These are phyloP conservation scores for Naegleria gruberi DNA, from an alignment of 208 protist genomes.

Conservation along the genomic window DNA sequence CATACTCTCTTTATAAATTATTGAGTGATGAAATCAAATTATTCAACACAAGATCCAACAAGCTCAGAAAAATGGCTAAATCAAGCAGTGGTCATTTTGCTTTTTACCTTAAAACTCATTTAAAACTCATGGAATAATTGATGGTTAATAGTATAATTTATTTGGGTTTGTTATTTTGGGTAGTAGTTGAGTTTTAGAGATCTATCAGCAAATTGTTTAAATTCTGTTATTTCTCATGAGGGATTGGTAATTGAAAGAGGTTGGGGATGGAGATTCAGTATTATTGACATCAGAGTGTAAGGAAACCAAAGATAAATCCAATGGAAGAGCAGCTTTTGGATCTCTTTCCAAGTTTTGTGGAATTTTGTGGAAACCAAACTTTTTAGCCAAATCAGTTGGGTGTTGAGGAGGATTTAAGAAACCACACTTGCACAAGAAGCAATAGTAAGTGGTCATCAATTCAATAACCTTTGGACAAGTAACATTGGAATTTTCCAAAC, in stretches of 20 bases:
- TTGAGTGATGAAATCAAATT: too few relatives aligned
- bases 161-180: too few relatives aligned
- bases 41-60: too few relatives aligned
- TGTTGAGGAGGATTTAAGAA: background rate
- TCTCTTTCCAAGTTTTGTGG: background rate
- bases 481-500: background rate
- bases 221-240: constrained; percentile 14
- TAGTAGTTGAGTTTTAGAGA: too few relatives aligned
- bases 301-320: background rate
- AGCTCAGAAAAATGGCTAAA: too few relatives aligned
- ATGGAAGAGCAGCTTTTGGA: background rate
- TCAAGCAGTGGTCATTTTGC: too few relatives aligned
- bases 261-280: background rate
- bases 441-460: background rate
- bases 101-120: too few relatives aligned
- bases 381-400: background rate
- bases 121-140: too few relatives aligned
- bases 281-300: background rate
- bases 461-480: background rate
- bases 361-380: background rate
- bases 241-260: background rate
- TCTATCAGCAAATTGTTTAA: too few relatives aligned
- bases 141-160: too few relatives aligned
- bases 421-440: background rate
- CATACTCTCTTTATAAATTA: too few relatives aligned